A percentile compares a stretch with the other conserved stretches of the same genome.
phyloP scores from a whole-genome alignment of 352 stramenopile species.

The Bremia lactucae region DNA sequence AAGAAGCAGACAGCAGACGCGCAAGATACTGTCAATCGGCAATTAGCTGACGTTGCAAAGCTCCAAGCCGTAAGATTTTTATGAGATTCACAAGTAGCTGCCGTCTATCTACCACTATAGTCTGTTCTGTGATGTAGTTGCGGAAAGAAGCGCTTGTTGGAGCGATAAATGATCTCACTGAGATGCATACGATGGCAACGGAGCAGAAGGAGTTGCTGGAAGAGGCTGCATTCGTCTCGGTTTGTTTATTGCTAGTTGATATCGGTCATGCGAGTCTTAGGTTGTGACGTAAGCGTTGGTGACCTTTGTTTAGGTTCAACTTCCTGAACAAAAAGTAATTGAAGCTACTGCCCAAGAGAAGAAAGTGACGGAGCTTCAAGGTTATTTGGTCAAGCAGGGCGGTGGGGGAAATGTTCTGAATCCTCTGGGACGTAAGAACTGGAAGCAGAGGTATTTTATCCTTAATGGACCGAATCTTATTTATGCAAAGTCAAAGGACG shows the following conservation, averaged over 20 bases:
- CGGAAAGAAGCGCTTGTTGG: constrained; percentile 63
- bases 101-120: too few relatives aligned
- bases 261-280: not conserved
- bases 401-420: constrained; percentile 69
- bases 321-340: constrained; percentile 71
- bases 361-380: constrained; percentile 53
- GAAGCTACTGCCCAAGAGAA: constrained; percentile 65
- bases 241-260: constrained; percentile 11
- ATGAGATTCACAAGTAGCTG: too few relatives aligned
- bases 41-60: constrained; percentile 56
- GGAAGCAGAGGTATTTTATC: constrained; percentile 86
- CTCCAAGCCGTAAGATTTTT: constrained; percentile 40
- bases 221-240: constrained; percentile 69
- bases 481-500: constrained; percentile 80
- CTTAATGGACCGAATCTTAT: constrained; percentile 54
- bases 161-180: constrained; percentile 51
- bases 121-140: constrained; percentile 22
- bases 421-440: constrained; percentile 71
- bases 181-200: constrained; percentile 52
- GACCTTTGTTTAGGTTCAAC: constrained; percentile 34
- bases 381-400: constrained; percentile 82
- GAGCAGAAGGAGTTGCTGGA: constrained; percentile 65
- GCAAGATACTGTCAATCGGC: constrained; percentile 49
- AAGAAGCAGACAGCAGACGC: constrained; percentile 43
- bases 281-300: not conserved